A percentile compares a stretch with the other conserved stretches of the same genome.
These are phyloP conservation scores for Trichoderma virens DNA, from an alignment of 495 filamentous ascomycete species.

Conservation along the genomic window DNA sequence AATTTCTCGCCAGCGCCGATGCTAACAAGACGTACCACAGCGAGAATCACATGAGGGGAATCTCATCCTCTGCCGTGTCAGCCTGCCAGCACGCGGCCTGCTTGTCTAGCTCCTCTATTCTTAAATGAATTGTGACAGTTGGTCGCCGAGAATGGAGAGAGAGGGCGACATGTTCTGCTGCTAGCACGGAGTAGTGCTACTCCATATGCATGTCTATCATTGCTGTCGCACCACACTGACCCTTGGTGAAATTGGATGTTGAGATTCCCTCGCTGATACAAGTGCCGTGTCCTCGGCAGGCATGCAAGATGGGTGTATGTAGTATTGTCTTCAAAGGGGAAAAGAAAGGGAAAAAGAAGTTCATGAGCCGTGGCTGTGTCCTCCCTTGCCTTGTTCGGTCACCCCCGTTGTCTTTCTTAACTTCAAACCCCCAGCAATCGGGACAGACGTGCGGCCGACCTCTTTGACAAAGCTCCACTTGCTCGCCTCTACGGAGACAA, in stretches of 20 bases:
- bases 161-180: background rate
- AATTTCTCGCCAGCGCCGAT: background rate
- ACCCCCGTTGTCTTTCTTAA: background rate
- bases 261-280: background rate
- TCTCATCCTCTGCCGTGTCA: background rate
- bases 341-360: slow-evolving; percentile 1
- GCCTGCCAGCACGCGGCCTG: background rate
- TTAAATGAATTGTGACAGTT: background rate
- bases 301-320: background rate
- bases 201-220: background rate
- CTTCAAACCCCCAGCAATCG: background rate
- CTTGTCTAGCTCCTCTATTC: background rate
- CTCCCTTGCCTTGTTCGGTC: background rate
- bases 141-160: background rate
- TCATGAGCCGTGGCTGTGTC: background rate
- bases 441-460: slow-evolving; percentile 6
- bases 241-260: background rate
- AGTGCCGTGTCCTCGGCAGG: background rate
- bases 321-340: background rate
- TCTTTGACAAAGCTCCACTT: background rate
- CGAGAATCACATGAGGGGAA: background rate
- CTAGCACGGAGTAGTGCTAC: background rate
- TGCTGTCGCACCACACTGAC: background rate
- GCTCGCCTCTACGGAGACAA: background rate
- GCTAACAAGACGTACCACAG: no score